Evolutionary conservation across 169 alveolate genomes (phyloP), one percentile per base, ranked within the genome.

Genomic region (Babesia microti): DNA sequence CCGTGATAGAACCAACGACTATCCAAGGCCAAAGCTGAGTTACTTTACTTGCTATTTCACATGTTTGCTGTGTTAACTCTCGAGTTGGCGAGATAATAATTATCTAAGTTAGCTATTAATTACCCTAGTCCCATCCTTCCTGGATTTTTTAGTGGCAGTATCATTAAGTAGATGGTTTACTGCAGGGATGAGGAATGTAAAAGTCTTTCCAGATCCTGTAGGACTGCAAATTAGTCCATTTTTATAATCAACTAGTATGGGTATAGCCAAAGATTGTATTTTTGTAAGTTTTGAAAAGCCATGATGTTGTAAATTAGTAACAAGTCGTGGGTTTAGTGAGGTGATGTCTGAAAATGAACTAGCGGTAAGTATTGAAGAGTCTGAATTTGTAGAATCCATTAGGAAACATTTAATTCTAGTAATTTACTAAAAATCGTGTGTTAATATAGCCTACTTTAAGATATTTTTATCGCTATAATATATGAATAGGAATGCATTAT

Each of bases 171-270:
- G 84, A 50, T 89, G 67, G 59, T 96, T 93, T 44, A 93, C 69
- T 4, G 98, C 96, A 22, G 99, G 99, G 12, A 96, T 85, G 65
- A 96, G 78, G 75, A 92, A 96, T 14, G 98, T 96, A 53, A 96
- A 80, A 1, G 99, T 96, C 69, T 96, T 96, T 14, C 99, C 99
- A 24, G 97, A 88, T 5, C 99, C 93, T 3, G 98, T 92, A 49
- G 92, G 89, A 7, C 98, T 97, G 14, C 97, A 91, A 24, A 97
- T 97, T 41, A 92, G 68, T 6, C 91, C 94, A 71, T 94, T 98
- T 41, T 89, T 84, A 39, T 98, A 98, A 56, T 85, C 85, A 45
- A 94, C 79, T 9, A 92, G 78, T 32, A 84, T 91, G 4, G 98
- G 99, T 11, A 94, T 94, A 17, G 97, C 79, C 61, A 78, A 86